phyloP scores from a whole-genome alignment of 106 monocot genomes.

The Vanilla planifolia region DNA sequence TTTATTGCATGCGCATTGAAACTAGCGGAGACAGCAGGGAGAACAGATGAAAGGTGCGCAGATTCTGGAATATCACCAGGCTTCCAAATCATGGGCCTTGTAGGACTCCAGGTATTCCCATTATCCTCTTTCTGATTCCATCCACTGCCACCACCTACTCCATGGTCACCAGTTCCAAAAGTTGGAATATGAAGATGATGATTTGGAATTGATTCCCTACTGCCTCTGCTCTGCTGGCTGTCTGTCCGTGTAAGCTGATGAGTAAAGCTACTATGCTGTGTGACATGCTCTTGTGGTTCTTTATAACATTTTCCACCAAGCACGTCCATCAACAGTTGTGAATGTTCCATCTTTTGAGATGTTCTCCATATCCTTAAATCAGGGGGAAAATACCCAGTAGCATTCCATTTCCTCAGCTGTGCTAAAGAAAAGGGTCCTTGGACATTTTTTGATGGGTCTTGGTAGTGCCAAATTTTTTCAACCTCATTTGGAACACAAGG shows the following conservation, averaged over 20 bases:
- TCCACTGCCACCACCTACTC: conserved; percentile 17
- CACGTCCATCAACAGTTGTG: conserved; percentile 38
- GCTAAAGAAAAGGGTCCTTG: conserved; percentile 65
- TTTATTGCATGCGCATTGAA: not conserved
- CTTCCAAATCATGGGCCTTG: not conserved
- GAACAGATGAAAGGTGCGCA: not conserved
- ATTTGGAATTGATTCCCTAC: conserved; percentile 10
- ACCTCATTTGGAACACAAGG: conserved; percentile 18
- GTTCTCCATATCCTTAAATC: conserved; percentile 45
- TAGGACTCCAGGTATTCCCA: conserved; percentile 14
- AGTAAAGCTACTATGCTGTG: conserved; percentile 17
- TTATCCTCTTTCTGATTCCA: conserved; percentile 28
- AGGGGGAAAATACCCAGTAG: conserved; percentile 48
- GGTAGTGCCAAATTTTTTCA: conserved; percentile 68
- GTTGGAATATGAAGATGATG: conserved; percentile 13
- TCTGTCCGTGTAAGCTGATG: conserved; percentile 3
- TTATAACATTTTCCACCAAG: conserved; percentile 33
- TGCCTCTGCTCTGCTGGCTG: conserved; percentile 2
- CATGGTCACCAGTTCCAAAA: conserved; percentile 16
- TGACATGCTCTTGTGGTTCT: conserved; percentile 13
- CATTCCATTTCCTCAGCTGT: conserved; percentile 56
- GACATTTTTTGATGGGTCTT: conserved; percentile 46
- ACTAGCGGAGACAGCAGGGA: not conserved
- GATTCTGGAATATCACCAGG: not conserved
- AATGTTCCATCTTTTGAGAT: conserved; percentile 37